Evolutionary conservation across 306 rosid species (phyloP).

Genomic region (Coriaria nepalensis): DNA sequence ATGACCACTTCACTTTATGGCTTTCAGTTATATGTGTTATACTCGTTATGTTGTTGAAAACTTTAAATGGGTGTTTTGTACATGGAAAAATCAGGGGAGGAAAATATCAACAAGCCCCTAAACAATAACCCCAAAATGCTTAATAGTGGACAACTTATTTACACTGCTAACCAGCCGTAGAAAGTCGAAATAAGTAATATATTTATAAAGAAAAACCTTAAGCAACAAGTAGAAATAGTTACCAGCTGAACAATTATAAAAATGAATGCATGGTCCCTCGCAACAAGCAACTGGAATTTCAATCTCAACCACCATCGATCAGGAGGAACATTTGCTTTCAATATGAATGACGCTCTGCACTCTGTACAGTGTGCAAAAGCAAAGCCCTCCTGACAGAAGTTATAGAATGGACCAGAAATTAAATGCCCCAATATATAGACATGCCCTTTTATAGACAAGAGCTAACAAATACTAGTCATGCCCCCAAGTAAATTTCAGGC

Average conservation of each 20-base stretch:
- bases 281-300: slow-evolving; percentile 94
- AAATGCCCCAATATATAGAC: slow-evolving; percentile 8
- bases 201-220: too few relatives aligned
- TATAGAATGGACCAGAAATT: slow-evolving; percentile 13
- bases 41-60: too few relatives aligned
- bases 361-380: slow-evolving; percentile 99
- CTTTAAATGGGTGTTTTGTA: too few relatives aligned
- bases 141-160: too few relatives aligned
- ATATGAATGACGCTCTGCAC: slow-evolving; percentile 76
- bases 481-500: too few relatives aligned
- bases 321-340: slow-evolving; percentile 84
- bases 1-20: too few relatives aligned
- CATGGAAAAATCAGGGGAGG: too few relatives aligned
- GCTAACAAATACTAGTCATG: not conserved
- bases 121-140: too few relatives aligned
- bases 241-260: slow-evolving; percentile 88
- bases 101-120: too few relatives aligned
- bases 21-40: too few relatives aligned
- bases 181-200: too few relatives aligned
- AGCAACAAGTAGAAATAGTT: not conserved
- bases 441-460: not conserved
- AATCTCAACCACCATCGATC: slow-evolving; percentile 98
- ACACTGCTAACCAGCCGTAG: too few relatives aligned
- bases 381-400: slow-evolving; percentile 70
- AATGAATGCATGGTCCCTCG: slow-evolving; percentile 92